Evolutionary conservation across 139 green algal genomes (phyloP).

Genomic region (Closterium sp.): DNA sequence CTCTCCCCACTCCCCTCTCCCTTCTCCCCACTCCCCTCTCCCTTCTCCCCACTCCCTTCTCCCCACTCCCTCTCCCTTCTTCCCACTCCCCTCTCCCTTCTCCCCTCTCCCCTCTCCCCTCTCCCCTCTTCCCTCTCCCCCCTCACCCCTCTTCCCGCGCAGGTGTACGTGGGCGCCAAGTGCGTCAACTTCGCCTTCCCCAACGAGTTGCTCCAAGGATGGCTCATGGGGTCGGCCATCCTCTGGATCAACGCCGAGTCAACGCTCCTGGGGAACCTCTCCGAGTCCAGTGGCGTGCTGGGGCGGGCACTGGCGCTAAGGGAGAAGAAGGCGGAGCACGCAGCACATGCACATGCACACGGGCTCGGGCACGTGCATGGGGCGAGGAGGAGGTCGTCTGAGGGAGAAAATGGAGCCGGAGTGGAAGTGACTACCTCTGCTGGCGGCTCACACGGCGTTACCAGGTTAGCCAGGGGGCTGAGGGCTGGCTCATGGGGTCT

Average conservation of each 20-base stretch:
- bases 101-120: neutral
- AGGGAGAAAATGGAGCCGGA: neutral
- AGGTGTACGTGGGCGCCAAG: conserved; percentile 49
- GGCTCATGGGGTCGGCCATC: conserved; percentile 44
- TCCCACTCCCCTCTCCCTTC: neutral
- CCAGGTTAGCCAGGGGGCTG: neutral
- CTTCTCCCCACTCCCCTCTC: too few relatives aligned
- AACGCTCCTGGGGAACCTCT: neutral
- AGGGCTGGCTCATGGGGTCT: too few relatives aligned
- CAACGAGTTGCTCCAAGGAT: conserved; percentile 18
- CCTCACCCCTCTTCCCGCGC: neutral
- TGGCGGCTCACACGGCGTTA: neutral
- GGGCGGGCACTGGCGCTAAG: conserved; percentile 7
- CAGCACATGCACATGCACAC: neutral
- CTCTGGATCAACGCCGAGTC: conserved; percentile 43
- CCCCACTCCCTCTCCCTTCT: neutral
- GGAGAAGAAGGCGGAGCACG: neutral
- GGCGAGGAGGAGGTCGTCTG: neutral
- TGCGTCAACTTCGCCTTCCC: conserved; percentile 45
- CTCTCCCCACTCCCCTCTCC: too few relatives aligned
- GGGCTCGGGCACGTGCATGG: neutral
- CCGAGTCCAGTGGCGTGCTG: conserved; percentile 18
- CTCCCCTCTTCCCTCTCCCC: neutral
- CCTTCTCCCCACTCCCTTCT: neutral
- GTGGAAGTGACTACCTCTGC: neutral